These are phyloP conservation scores for Parastagonospora avenae DNA, from an alignment of 2,329 filamentous ascomycete genomes.

Conservation along the genomic window DNA sequence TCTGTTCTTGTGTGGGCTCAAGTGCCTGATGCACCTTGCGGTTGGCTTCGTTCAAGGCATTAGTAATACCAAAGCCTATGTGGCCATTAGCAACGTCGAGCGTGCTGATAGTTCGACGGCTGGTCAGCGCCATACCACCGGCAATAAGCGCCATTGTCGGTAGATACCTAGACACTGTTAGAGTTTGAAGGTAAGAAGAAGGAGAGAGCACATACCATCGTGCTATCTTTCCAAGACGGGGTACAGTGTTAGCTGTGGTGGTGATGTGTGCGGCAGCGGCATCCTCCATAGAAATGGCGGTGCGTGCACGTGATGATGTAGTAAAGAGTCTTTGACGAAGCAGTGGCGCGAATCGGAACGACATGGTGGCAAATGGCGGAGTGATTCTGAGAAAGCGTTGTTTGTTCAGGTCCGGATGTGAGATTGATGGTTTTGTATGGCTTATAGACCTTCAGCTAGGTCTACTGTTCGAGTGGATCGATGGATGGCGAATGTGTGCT, in stretches of 20 bases:
- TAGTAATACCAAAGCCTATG: constrained; percentile 40
- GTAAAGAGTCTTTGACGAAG: constrained; percentile 37
- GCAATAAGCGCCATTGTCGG: constrained; percentile 43
- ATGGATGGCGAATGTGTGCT: constrained; percentile 3
- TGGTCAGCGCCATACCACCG: constrained; percentile 32
- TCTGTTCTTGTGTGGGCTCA: constrained; percentile 36
- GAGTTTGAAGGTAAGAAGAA: not conserved
- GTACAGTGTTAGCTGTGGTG: constrained; percentile 27
- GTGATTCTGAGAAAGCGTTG: constrained; percentile 2
- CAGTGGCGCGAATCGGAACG: constrained; percentile 31
- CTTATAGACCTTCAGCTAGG: constrained; percentile 3
- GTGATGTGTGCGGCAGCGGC: constrained; percentile 31
- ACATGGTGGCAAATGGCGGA: constrained; percentile 24
- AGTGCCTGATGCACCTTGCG: constrained; percentile 26
- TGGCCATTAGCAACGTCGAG: constrained; percentile 38
- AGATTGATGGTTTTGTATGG: constrained; percentile 1
- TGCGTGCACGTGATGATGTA: constrained; percentile 32
- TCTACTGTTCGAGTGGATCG: constrained; percentile 1
- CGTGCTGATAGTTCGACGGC: constrained; percentile 29
- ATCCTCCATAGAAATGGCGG: constrained; percentile 29
- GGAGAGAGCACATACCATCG: constrained; percentile 30
- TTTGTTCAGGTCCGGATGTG: not conserved
- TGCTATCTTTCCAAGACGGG: constrained; percentile 39
- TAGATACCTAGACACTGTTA: constrained; percentile 32
- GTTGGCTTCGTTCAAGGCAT: constrained; percentile 39